These are phyloP conservation scores for Pyrrhoderma noxium DNA, from an alignment of 1,284 basidiomycete species.

Conservation along the genomic window DNA sequence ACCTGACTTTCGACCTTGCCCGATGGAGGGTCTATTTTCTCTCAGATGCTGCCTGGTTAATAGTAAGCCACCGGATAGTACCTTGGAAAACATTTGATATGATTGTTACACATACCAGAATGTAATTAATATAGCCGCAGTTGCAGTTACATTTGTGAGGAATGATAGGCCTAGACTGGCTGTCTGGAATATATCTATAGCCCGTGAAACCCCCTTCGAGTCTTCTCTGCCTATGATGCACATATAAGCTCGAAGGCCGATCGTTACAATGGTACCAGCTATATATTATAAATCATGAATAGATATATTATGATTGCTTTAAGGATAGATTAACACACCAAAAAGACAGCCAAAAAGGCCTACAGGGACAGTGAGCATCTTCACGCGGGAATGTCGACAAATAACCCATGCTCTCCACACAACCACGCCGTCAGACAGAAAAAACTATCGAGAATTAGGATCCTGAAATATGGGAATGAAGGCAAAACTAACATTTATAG, in stretches of 20 bases:
- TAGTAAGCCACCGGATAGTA: background rate
- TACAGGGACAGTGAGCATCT: background rate
- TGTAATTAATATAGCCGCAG: background rate
- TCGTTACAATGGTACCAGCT: background rate
- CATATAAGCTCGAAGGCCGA: background rate
- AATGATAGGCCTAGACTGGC: background rate
- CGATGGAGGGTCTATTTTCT: background rate
- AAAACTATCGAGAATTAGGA: background rate
- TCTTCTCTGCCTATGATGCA: background rate
- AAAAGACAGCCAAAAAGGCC: background rate
- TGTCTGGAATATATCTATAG: background rate
- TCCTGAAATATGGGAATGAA: background rate
- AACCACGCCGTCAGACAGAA: conserved; percentile 3
- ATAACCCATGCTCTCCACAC: conserved; percentile 2
- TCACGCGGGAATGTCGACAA: background rate
- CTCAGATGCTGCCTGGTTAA: background rate
- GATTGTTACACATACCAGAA: background rate
- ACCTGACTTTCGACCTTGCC: background rate
- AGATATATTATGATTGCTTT: background rate
- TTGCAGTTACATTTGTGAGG: background rate
- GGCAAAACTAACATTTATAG: background rate
- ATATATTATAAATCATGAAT: background rate
- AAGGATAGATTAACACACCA: background rate
- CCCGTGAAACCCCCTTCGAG: background rate
- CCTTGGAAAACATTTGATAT: background rate